Conservation (phyloP, 345 rosid genomes). For the Hibiscus trionum region DNA sequence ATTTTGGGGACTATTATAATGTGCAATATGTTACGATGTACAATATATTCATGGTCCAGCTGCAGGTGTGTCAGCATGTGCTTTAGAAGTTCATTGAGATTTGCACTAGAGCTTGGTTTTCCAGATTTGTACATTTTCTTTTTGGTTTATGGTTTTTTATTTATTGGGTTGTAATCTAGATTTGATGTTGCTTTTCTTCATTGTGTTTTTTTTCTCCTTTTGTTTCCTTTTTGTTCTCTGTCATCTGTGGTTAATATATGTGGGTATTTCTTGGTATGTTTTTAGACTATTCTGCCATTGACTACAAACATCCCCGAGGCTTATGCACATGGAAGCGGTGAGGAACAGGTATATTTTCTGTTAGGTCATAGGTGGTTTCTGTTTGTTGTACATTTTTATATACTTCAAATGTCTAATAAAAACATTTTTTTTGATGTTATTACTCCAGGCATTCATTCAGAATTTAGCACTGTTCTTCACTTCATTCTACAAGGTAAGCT, state of each 20-base stretch:
- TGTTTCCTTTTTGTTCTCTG: too few relatives aligned
- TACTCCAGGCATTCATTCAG: conserved; percentile 89
- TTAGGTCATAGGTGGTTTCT: neutral
- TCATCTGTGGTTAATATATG: neutral
- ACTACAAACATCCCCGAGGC: conserved; percentile 86
- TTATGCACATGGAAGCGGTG: conserved; percentile 71
- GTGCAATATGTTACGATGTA: conserved; percentile 77
- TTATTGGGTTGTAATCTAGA: neutral
- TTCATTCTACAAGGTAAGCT: conserved; percentile 80
- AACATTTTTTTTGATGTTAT: conserved; percentile 5
- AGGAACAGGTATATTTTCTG: conserved; percentile 62
- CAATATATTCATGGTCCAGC: conserved; percentile 67
- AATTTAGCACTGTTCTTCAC: conserved; percentile 94
- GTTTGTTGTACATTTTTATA: neutral
- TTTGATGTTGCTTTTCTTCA: neutral
- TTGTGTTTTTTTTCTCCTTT: neutral
- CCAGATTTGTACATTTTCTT: neutral
- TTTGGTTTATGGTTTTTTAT: neutral
- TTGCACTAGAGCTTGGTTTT: neutral
- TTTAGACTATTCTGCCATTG: conserved; percentile 70
- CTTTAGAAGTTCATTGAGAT: neutral
- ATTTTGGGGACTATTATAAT: conserved; percentile 81
- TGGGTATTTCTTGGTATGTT: conserved; percentile 6
- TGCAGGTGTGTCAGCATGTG: conserved; percentile 47
- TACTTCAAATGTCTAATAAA: neutral